Percentiles rank a stretch among this genome's conserved stretches.
Evolutionary conservation across 2,329 filamentous ascomycete species (phyloP).

Genomic region (Verticillium tricorpus): DNA sequence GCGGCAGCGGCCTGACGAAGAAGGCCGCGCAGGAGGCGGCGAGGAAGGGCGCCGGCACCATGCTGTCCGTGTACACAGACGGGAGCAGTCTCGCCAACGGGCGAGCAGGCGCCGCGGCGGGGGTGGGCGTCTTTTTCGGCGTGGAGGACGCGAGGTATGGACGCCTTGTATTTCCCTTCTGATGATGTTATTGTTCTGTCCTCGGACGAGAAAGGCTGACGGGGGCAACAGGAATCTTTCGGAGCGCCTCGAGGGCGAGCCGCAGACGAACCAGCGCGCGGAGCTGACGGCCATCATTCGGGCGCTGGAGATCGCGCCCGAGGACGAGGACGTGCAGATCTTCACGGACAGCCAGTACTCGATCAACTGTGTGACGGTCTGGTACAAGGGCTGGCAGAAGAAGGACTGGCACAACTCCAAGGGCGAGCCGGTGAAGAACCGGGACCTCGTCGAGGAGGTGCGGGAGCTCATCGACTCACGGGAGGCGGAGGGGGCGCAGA

Average conservation of each 20-base stretch:
- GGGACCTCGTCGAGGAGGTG: constrained; percentile 68
- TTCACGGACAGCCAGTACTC: constrained; percentile 87
- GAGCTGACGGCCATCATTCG: constrained; percentile 85
- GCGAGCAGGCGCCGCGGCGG: constrained; percentile 47
- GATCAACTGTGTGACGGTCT: constrained; percentile 83
- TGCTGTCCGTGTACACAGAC: constrained; percentile 55
- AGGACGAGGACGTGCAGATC: constrained; percentile 67
- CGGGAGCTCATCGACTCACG: constrained; percentile 57
- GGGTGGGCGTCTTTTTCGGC: constrained; percentile 62
- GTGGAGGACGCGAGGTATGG: constrained; percentile 46
- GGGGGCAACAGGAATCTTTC: constrained; percentile 54
- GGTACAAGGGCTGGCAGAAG: constrained; percentile 72
- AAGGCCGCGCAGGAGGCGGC: constrained; percentile 31
- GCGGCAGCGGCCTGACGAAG: constrained; percentile 15
- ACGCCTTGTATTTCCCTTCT: constrained; percentile 2
- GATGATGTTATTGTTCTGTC: not conserved
- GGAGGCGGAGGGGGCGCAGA: constrained; percentile 53
- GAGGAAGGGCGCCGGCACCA: constrained; percentile 17
- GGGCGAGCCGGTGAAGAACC: constrained; percentile 75
- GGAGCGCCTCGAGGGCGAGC: constrained; percentile 66
- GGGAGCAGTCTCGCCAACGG: constrained; percentile 59
- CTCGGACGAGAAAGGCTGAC: constrained; percentile 11
- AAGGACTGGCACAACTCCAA: constrained; percentile 73
- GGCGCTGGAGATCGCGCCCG: constrained; percentile 70
- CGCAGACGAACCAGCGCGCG: constrained; percentile 94